Evolutionary conservation across 768 basidiomycete species (phyloP), one percentile per base, ranked within the genome.

Genomic region (Albatrellus ellisii): DNA sequence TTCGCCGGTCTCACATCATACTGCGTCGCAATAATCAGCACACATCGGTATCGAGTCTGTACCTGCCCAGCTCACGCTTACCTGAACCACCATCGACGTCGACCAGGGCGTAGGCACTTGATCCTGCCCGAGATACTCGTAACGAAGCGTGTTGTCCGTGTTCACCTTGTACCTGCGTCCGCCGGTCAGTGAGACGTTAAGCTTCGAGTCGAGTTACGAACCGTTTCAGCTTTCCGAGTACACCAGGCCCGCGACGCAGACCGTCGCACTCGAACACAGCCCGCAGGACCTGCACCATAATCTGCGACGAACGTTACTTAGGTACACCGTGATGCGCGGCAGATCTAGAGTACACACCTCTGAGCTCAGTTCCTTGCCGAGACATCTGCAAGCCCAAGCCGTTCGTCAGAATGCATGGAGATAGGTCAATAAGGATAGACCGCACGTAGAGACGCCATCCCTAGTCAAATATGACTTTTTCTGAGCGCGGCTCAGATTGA

Each of bases 71-170:
- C n/a, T n/a, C n/a, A n/a, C n/a, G 51, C 64, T 41, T 55, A 74
- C 73, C 63, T 75, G 62, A 26, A 85, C 52, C 21, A 74, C 60
- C 69, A 87, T 61, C 2, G 75, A 73, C 6, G 69, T 71, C 0
- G 84, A 79, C 82, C 82, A 85, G 14, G 80, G 73, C 4, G 63
- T 63, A 9, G 69, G 61, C n/a, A 61, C 41, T 51, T 74, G 68
- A 1, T 64, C 56, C 1, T 55, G 51, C 44, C 73, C 68, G 46
- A 87, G 60, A 56, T 83, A 86, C 41, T 67, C 64, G 50, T 69
- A 69, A 8, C 61, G 61, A 18, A 75, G 67, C 4, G 67, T 73
- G 33, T 69, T 61, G 28, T 64, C 60, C 2, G 51, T 47, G 41
- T 75, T 67, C 38, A 62, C 54, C 31, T 56, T 53, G 66, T 75